Conservation (phyloP, 805 yeast genomes). For the Saccharomycopsis lassenensis region DNA sequence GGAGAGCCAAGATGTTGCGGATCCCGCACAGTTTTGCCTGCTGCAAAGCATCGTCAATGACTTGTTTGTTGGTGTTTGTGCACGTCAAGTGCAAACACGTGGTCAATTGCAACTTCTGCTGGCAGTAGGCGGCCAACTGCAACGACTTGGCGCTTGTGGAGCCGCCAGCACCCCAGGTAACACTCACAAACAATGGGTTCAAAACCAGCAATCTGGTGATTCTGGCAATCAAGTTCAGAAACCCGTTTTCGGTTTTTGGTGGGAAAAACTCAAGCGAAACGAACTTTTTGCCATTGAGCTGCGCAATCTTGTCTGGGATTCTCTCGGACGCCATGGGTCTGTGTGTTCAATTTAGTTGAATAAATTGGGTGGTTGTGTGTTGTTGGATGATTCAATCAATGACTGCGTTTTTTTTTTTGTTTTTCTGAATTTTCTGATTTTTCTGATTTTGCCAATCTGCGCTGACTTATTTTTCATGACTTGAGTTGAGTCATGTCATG, state of each 20-base stretch:
- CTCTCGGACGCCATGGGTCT: no score
- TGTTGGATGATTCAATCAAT: no score
- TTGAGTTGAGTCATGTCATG: no score
- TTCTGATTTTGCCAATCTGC: no score
- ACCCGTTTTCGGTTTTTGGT: conserved; percentile 87
- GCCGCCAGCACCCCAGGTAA: conserved; percentile 99
- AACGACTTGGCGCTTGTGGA: conserved; percentile 80
- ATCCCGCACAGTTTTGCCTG: conserved; percentile 71
- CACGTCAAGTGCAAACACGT: conserved; percentile 94
- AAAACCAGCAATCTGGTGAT: conserved; percentile 79
- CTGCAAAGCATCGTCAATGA: conserved; percentile 70
- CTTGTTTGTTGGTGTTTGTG: conserved; percentile 72
- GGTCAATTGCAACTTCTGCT: conserved; percentile 65
- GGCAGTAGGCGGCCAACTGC: conserved; percentile 71
- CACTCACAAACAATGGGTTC: conserved; percentile 82
- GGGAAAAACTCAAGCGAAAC: conserved; percentile 95
- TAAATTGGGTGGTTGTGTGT: no score
- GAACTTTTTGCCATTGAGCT: conserved; percentile 38
- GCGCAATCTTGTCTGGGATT: conserved; percentile 6
- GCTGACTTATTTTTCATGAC: no score
- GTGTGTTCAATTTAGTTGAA: no score
- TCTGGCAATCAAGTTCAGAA: conserved; percentile 74
- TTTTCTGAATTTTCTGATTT: no score
- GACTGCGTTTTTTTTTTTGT: no score
- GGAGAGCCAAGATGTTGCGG: conserved; percentile 76